Conservation (phyloP, 192 early-diverging fungal species). For the Coemansia pectinata region DNA sequence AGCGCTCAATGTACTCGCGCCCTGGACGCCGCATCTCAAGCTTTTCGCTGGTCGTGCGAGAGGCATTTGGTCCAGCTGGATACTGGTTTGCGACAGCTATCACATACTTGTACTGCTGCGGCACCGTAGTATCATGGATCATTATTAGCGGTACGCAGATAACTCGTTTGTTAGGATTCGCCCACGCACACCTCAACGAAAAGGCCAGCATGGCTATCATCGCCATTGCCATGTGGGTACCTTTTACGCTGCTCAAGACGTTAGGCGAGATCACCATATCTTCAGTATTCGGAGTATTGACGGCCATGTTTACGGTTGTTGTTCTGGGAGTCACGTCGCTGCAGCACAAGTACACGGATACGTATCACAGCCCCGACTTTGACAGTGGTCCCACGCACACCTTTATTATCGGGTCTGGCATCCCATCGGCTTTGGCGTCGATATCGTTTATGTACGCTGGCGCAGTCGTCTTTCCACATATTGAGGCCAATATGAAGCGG, state of each 20-base stretch:
- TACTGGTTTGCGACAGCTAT: constrained; percentile 59
- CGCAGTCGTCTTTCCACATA: constrained; percentile 80
- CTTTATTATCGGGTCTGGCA: constrained; percentile 63
- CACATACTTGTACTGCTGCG: constrained; percentile 64
- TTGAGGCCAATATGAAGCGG: constrained; percentile 78
- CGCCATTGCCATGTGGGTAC: constrained; percentile 66
- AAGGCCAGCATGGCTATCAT: constrained; percentile 70
- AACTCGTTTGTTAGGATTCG: constrained; percentile 56
- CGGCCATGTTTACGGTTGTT: constrained; percentile 65
- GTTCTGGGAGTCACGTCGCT: constrained; percentile 41
- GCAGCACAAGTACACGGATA: constrained; percentile 43
- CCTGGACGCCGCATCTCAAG: constrained; percentile 61
- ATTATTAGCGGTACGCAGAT: constrained; percentile 77
- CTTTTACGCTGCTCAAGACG: constrained; percentile 75
- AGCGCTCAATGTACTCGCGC: constrained; percentile 70
- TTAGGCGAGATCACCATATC: constrained; percentile 79
- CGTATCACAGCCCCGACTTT: constrained; percentile 38
- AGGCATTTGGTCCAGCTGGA: constrained; percentile 69
- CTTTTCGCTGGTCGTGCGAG: constrained; percentile 64
- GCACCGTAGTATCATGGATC: constrained; percentile 69
- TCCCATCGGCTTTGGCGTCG: constrained; percentile 75
- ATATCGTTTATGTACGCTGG: constrained; percentile 85
- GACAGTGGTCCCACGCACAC: constrained; percentile 44
- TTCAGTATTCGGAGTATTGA: constrained; percentile 70
- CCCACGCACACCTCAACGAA: constrained; percentile 39